phyloP scores from a whole-genome alignment of 768 basidiomycete species.

The Phylloporus arenicola region DNA sequence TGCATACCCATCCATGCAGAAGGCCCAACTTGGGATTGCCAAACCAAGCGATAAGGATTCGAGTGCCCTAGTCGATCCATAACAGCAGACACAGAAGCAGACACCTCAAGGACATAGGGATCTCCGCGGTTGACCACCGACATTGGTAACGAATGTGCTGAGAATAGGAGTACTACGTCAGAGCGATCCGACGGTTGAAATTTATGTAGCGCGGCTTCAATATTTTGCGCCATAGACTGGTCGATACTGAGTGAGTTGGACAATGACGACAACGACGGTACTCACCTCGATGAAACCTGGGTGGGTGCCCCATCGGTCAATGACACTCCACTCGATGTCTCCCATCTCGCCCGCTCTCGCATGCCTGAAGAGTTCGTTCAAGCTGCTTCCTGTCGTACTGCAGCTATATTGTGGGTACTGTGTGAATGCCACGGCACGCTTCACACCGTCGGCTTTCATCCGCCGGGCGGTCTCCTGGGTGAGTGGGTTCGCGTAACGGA shows the following conservation, averaged over 20 bases:
- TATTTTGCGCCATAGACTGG: conserved; percentile 87
- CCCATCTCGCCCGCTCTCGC: conserved; percentile 58
- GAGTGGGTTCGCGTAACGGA: conserved; percentile 88
- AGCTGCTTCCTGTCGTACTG: conserved; percentile 93
- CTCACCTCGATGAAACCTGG: conserved; percentile 89
- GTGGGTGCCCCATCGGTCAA: conserved; percentile 97
- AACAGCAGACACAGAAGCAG: conserved; percentile 87
- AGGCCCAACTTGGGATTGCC: conserved; percentile 98
- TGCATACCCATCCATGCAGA: conserved; percentile 98
- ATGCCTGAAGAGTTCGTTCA: conserved; percentile 84
- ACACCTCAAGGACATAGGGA: conserved; percentile 93
- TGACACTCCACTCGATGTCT: conserved; percentile 89
- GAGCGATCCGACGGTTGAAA: conserved; percentile 69
- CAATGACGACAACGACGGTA: background rate
- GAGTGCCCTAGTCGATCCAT: conserved; percentile 79
- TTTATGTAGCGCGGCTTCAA: conserved; percentile 73
- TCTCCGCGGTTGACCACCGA: conserved; percentile 98
- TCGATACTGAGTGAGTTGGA: background rate
- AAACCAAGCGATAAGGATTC: conserved; percentile 89
- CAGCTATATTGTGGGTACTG: conserved; percentile 99
- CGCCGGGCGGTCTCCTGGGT: conserved; percentile 77
- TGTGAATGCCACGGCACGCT: conserved; percentile 89
- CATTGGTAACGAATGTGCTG: conserved; percentile 96
- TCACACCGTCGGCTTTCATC: conserved; percentile 88
- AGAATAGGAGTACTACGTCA: conserved; percentile 84